Conservation (phyloP, 129 eudicot genomes). For the Oenanthe sinensis region DNA sequence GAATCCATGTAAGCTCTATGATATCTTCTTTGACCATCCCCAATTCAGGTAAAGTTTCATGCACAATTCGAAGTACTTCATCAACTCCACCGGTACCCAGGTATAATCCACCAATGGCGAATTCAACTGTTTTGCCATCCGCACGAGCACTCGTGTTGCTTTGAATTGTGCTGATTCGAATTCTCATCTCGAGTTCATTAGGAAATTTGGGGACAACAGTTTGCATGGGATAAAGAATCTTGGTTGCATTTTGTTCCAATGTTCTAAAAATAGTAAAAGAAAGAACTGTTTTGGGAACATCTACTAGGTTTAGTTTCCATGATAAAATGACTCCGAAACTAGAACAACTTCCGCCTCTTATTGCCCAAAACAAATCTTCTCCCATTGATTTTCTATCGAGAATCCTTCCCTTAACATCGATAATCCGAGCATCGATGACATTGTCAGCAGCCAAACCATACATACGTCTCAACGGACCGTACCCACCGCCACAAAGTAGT, state of each 20-base stretch:
- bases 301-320: conserved; percentile 4
- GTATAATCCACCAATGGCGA: not conserved
- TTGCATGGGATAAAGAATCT: not conserved
- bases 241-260: not conserved
- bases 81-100: conserved; percentile 1
- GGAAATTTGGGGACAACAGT: not conserved
- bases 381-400: conserved; percentile 3
- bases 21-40: not conserved
- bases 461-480: conserved; percentile 2
- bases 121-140: not conserved
- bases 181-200: not conserved
- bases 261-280: not conserved
- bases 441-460: conserved; percentile 7
- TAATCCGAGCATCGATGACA: not conserved
- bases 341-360: conserved; percentile 3
- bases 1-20: not conserved
- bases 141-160: conserved; percentile 5
- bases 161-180: not conserved
- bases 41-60: not conserved
- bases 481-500: conserved; percentile 2
- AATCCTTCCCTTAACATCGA: conserved; percentile 2
- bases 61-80: not conserved
- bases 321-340: conserved; percentile 1
- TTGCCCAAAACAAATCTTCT: conserved; percentile 9
- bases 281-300: not conserved